Evolutionary conservation across 768 basidiomycete species (phyloP), one percentile per base, ranked within the genome.

Genomic region (Hypsizygus marmoreus): DNA sequence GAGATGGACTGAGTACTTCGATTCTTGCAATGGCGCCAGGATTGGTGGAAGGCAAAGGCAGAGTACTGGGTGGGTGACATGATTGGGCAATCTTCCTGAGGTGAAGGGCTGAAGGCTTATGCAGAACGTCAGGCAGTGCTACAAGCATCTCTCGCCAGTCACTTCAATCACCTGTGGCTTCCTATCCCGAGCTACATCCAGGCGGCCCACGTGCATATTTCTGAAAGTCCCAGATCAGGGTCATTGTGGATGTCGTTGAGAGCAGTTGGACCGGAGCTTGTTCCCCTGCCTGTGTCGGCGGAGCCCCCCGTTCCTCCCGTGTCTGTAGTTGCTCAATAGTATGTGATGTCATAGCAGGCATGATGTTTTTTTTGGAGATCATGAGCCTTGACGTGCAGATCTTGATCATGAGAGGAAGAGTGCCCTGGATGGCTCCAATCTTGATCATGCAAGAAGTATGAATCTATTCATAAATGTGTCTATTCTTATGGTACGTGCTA

Each of bases 1-100:
- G 62, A 65, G 32, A 65, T 64, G 61, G 19, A 33, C 5, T 32
- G 49, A 0, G 49, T 55, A 0, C n/a, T 52, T 22, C 35, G 26
- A 2, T 61, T 55, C 17, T 40, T 59, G 0, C 6, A 48, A 14
- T 48, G 57, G 49, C 50, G 55, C 26, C 50, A 47, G 9, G 22
- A 34, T 9, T 51, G 41, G 47, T 59, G 61, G 61, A 49, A 47
- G 6, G 13, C 6, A 4, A 47, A 43, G 43, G 34, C n/a, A 2
- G 16, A 47, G 13, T 24, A 20, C n/a, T n/a, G n/a, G n/a, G n/a
- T n/a, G n/a, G n/a, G n/a, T n/a, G n/a, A n/a, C n/a, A n/a, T n/a
- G n/a, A n/a, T n/a, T n/a, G n/a, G n/a, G n/a, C n/a, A n/a, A n/a
- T n/a, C n/a, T n/a, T n/a, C n/a, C n/a, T n/a, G n/a, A n/a, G 16